Evolutionary conservation across 2,329 filamentous ascomycete genomes (phyloP), one percentile per base, ranked within the genome.

Genomic region (Ascochyta lentis): DNA sequence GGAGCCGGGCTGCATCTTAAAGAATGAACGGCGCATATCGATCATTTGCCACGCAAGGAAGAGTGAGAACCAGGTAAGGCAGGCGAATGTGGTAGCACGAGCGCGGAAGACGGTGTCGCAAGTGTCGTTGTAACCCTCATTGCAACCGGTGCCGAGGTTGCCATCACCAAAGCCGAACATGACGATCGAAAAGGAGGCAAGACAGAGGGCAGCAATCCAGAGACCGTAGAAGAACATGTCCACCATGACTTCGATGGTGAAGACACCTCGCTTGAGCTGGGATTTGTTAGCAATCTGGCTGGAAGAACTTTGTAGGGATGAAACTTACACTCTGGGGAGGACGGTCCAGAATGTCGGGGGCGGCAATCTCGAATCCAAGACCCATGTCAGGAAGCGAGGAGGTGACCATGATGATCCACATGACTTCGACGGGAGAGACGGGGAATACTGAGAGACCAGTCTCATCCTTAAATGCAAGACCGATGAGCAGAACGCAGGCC

Each of bases 31-130:
- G 31, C 89, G 86, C 76, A 89, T 83, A 69, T 90, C 82, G 61
- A 60, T 64, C 69, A 91, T 88, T 71, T 92, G 89, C 89, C 89
- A 92, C 1, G 89, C 89, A 8, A 90, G 80, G 78, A 92, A 89
- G 16, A 92, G 81, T 0, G 88, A 87, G 66, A 88, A 88, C 89
- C 89, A 92, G 0, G 89, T 91, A 42, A 92, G 81, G 61, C 85
- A 89, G 39, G 87, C 87, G 68, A 92, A 92, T 1, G 86, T 89
- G 0, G 89, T 90, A 1, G 88, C 87, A 35, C 89, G 86, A 2
- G 89, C 89, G 38, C 72, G 72, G 66, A 74, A 75, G 3, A 75
- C 71, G 15, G 68, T 64, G 7, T 69, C 62, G 59, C 71, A 74
- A 33, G 47, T 51, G 3, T 52, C 29, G 56, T 64, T 68, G 54